A percentile compares a stretch with the other conserved stretches of the same genome.
phyloP scores from a whole-genome alignment of 768 basidiomycete genomes.

The Tephrocybe sp. region DNA sequence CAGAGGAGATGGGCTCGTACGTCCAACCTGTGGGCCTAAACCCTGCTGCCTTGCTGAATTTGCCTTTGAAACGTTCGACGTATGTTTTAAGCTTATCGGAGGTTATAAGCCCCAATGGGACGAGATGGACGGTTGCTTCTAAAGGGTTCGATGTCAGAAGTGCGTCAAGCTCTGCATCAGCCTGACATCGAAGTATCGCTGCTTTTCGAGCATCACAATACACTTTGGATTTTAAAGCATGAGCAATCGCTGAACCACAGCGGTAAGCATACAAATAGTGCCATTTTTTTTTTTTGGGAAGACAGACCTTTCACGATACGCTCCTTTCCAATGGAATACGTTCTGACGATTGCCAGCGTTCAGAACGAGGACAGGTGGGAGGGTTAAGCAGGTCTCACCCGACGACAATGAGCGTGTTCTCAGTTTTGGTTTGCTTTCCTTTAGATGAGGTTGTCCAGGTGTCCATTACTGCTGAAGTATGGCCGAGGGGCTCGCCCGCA shows the following conservation, averaged over 20 bases:
- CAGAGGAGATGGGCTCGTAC: slow-evolving; percentile 43
- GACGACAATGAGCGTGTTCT: slow-evolving; percentile 60
- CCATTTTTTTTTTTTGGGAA: too few species aligned
- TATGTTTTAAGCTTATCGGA: slow-evolving; percentile 80
- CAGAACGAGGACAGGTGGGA: neutral
- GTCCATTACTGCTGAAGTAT: slow-evolving; percentile 42
- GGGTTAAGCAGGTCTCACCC: slow-evolving; percentile 47
- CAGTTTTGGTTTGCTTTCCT: slow-evolving; percentile 36
- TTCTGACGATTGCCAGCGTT: slow-evolving; percentile 43
- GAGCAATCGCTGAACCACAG: slow-evolving; percentile 68
- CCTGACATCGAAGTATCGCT: slow-evolving; percentile 80
- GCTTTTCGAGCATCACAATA: slow-evolving; percentile 89
- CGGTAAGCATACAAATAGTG: slow-evolving; percentile 7
- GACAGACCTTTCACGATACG: slow-evolving; percentile 87
- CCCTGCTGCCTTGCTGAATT: slow-evolving; percentile 72
- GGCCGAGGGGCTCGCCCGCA: slow-evolving; percentile 32
- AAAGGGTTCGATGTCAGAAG: slow-evolving; percentile 77
- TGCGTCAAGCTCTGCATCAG: slow-evolving; percentile 77
- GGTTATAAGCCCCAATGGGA: slow-evolving; percentile 75
- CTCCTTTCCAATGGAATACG: slow-evolving; percentile 98
- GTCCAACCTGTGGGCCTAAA: slow-evolving; percentile 98
- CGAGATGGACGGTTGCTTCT: slow-evolving; percentile 80
- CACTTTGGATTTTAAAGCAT: slow-evolving; percentile 76
- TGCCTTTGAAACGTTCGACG: slow-evolving; percentile 68
- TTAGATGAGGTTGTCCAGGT: slow-evolving; percentile 44